Evolutionary conservation across 2,329 filamentous ascomycete genomes (phyloP).

Genomic region (Escovopsis sp.): DNA sequence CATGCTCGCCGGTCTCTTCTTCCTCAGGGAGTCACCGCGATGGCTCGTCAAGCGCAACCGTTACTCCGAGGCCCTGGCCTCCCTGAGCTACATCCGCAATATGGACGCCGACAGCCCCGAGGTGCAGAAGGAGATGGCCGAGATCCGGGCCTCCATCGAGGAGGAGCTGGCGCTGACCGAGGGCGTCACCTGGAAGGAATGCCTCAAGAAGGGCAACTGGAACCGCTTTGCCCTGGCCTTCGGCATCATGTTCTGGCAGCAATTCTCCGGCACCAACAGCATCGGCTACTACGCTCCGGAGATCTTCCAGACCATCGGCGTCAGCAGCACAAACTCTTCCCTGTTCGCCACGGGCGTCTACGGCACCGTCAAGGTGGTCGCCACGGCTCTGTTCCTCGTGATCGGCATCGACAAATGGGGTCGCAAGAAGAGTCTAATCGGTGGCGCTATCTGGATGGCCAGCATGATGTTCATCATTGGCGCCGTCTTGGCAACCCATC

Average conservation of each 20-base stretch:
- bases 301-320: slow-evolving; percentile 24
- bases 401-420: slow-evolving; percentile 33
- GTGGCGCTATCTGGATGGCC: slow-evolving; percentile 20
- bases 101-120: slow-evolving; percentile 23
- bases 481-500: slow-evolving; percentile 20
- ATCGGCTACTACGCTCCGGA: slow-evolving; percentile 17
- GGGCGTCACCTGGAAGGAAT: slow-evolving; percentile 30
- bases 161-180: slow-evolving; percentile 30
- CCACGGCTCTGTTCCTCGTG: slow-evolving; percentile 25
- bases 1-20: slow-evolving; percentile 32
- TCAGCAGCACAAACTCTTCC: slow-evolving; percentile 13
- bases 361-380: slow-evolving; percentile 23
- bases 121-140: slow-evolving; percentile 15
- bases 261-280: too few species aligned
- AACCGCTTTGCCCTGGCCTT: too few species aligned
- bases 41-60: slow-evolving; percentile 32
- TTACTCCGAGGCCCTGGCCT: slow-evolving; percentile 29
- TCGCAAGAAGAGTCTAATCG: slow-evolving; percentile 32
- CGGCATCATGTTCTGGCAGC: too few species aligned
- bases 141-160: slow-evolving; percentile 30
- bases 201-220: slow-evolving; percentile 9
- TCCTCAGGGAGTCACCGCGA: slow-evolving; percentile 31
- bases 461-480: slow-evolving; percentile 27
- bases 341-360: slow-evolving; percentile 27
- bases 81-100: slow-evolving; percentile 33